A percentile compares a stretch with the other conserved stretches of the same genome.
Evolutionary conservation across 139 green algal species (phyloP).

Genomic region (Tetraselmis chui): DNA sequence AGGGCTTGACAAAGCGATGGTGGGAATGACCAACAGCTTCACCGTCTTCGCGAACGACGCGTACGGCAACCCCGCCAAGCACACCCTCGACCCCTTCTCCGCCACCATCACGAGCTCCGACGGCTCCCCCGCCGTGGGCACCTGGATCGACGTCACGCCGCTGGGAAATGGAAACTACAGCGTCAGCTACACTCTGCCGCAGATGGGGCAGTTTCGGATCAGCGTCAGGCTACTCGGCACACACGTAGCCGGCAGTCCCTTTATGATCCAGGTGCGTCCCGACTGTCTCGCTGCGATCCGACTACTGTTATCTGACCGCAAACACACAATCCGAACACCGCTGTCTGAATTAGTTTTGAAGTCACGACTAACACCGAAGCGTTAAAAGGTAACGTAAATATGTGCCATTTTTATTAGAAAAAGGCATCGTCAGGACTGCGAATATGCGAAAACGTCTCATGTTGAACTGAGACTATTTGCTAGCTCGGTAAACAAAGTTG

Average conservation of each 20-base stretch:
- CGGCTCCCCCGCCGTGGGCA: background rate
- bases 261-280: background rate
- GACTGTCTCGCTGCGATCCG: no score
- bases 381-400: no score
- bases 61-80: background rate
- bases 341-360: no score
- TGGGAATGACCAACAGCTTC: background rate
- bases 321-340: no score
- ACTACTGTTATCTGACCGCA: no score
- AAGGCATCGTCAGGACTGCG: no score
- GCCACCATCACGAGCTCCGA: background rate
- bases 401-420: no score
- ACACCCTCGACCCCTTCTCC: background rate
- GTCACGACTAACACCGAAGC: no score
- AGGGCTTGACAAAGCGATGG: background rate
- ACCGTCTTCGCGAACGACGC: background rate
- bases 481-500: no score
- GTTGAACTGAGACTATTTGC: no score
- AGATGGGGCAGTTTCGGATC: background rate
- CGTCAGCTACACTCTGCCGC: background rate
- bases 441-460: no score
- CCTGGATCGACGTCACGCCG: background rate
- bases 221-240: background rate
- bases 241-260: background rate
- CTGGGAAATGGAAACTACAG: background rate